Evolutionary conservation across 2,329 filamentous ascomycete species (phyloP).

Genomic region (Esteya vermicola): DNA sequence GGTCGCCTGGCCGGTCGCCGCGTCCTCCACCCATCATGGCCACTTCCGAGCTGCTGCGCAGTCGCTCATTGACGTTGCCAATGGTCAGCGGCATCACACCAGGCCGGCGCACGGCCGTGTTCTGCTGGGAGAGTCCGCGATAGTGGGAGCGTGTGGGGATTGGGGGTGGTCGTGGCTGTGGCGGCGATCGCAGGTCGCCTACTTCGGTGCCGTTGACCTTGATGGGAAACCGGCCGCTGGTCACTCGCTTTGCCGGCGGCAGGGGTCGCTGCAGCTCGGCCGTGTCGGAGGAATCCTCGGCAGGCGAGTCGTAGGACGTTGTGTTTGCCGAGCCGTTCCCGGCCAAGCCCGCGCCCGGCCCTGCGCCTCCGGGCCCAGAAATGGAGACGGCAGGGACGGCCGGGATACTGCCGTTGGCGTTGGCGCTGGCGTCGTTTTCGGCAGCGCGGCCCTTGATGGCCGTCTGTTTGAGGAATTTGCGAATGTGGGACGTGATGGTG

Average conservation of each 20-base stretch:
- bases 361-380: not conserved
- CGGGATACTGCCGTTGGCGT: not conserved
- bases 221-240: slow-evolving; percentile 52
- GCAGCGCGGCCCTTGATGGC: slow-evolving; percentile 31
- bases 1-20: slow-evolving; percentile 34
- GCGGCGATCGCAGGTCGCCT: slow-evolving; percentile 53
- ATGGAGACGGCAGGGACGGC: not conserved
- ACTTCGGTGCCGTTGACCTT: slow-evolving; percentile 63
- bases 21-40: slow-evolving; percentile 30
- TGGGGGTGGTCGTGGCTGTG: slow-evolving; percentile 52
- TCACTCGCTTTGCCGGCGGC: slow-evolving; percentile 41
- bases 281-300: slow-evolving; percentile 55
- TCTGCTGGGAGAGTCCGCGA: slow-evolving; percentile 58
- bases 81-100: slow-evolving; percentile 58
- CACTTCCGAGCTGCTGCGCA: slow-evolving; percentile 52
- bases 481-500: slow-evolving; percentile 44
- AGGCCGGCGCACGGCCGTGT: slow-evolving; percentile 48
- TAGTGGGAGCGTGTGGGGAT: slow-evolving; percentile 74
- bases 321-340: not conserved
- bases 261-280: slow-evolving; percentile 68
- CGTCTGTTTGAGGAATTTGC: slow-evolving; percentile 42
- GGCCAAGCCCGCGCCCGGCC: not conserved
- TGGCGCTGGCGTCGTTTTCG: slow-evolving; percentile 6
- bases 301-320: slow-evolving; percentile 33
- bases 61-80: slow-evolving; percentile 53